Evolutionary conservation across 805 yeast species (phyloP), one percentile per base, ranked within the genome.

Genomic region (Saccharomycopsis babjevae): DNA sequence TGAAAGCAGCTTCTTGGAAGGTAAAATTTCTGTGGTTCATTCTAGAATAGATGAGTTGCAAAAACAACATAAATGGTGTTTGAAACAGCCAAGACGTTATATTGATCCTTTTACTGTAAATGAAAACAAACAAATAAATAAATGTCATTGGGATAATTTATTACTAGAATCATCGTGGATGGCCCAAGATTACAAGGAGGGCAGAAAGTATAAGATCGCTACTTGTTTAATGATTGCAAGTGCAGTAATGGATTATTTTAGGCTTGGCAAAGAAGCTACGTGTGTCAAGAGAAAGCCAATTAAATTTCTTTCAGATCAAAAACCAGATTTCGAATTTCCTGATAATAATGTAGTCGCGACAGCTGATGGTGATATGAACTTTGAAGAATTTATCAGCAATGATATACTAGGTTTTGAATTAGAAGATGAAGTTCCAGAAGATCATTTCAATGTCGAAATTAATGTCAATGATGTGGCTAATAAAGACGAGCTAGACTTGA

Each of bases 41-140:
- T 87, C 96, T 1, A 78, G 98, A 63, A 92, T 94, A 56, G 98
- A 93, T 69, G 98, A 93, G 70, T 77, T 94, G 64, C 89, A 90
- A 70, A 77, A 96, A 56, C 86, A 86, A 61, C 88, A 89, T 1
- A 84, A 88, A 67, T 94, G 99, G 98, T 86, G 96, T 25, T 75
- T 94, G 59, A 79, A 96, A 59, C 99, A 94, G 70, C 96, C 96
- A 0, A 76, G 80, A 58, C 79, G 81, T 64, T 86, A 79, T 67
- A 68, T 77, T 13, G 96, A 89, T 65, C 97, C 98, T 0, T 81
- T 81, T 64, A 34, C 54, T 18, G 43, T 54, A 10, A 38, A 56
- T 30, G 57, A 38, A 13, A 16, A 50, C 16, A 46, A 36, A 8
- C 59, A 58, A 1, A 8, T 25, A 8, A 25, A 22, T 7, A 25